These are phyloP conservation scores for Rutstroemia sydowiana DNA, from an alignment of 2,329 filamentous ascomycete genomes.

Conservation along the genomic window DNA sequence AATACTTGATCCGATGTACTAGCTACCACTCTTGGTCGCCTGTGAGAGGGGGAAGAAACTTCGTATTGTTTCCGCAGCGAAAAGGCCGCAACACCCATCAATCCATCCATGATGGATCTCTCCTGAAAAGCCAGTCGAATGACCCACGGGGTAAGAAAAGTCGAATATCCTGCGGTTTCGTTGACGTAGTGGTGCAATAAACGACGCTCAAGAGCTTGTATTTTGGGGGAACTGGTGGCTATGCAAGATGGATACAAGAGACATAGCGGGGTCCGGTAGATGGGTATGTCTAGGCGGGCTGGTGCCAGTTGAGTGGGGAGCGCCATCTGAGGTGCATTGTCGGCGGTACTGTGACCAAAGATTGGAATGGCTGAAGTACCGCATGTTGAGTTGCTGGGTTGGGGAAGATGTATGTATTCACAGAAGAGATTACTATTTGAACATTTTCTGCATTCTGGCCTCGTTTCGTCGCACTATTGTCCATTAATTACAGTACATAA, in stretches of 20 bases:
- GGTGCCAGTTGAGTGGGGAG: background rate
- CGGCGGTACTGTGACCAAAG: background rate
- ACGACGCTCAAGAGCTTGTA: background rate
- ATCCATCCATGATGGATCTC: constrained; percentile 1
- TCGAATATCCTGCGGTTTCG: background rate
- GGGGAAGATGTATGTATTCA: background rate
- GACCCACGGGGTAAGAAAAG: background rate
- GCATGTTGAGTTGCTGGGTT: background rate
- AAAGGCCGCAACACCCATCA: background rate
- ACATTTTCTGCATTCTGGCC: constrained; percentile 1
- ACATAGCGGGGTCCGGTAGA: background rate
- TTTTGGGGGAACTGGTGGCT: background rate
- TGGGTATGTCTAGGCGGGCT: background rate
- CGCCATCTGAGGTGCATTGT: background rate
- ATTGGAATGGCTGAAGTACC: background rate
- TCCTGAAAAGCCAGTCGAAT: background rate
- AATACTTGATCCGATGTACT: background rate
- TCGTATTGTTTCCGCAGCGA: background rate
- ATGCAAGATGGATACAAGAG: background rate
- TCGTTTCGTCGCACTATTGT: constrained; percentile 1
- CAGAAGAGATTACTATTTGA: background rate
- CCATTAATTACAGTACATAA: background rate
- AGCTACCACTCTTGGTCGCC: background rate
- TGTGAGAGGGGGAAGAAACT: background rate
- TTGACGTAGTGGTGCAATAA: constrained; percentile 2